Percentiles rank a stretch among this genome's conserved stretches.
phyloP scores from a whole-genome alignment of 495 filamentous ascomycete genomes.

The Xylaria intraflava region DNA sequence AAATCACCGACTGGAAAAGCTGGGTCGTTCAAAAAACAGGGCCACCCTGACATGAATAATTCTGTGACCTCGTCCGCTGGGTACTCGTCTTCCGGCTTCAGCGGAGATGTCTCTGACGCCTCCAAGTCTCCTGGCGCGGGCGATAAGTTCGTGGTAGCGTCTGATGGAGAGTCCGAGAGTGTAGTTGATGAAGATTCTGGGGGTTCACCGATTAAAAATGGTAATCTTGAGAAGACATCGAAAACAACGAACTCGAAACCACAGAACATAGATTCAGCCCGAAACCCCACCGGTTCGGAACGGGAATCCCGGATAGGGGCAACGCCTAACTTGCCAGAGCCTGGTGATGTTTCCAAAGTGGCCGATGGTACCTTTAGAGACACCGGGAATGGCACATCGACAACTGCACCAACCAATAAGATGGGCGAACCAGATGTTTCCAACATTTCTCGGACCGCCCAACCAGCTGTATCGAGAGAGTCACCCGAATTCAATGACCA shows the following conservation, averaged over 20 bases:
- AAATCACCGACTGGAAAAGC: constrained; percentile 19
- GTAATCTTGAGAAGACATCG: constrained; percentile 1
- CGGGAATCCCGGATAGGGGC: neutral
- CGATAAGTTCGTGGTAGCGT: neutral
- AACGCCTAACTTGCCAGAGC: constrained; percentile 1
- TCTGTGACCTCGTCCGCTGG: constrained; percentile 16
- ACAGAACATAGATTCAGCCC: neutral
- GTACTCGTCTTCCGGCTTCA: neutral
- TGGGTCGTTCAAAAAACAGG: constrained; percentile 20
- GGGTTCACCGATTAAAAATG: neutral
- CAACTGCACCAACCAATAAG: constrained; percentile 2
- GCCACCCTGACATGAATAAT: constrained; percentile 21
- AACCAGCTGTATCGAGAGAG: neutral
- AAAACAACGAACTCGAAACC: neutral
- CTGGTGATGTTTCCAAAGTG: constrained; percentile 15
- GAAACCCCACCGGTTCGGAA: constrained; percentile 2
- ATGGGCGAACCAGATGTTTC: constrained; percentile 16
- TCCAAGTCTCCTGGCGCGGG: neutral
- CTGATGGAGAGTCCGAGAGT: neutral
- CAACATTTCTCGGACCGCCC: constrained; percentile 12
- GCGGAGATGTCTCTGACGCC: neutral
- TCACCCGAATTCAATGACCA: neutral
- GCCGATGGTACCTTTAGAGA: constrained; percentile 12
- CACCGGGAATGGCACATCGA: neutral
- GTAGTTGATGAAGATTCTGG: neutral